These are phyloP conservation scores for Fraxinus floribunda DNA, from an alignment of 305 asterid genomes.

Conservation along the genomic window DNA sequence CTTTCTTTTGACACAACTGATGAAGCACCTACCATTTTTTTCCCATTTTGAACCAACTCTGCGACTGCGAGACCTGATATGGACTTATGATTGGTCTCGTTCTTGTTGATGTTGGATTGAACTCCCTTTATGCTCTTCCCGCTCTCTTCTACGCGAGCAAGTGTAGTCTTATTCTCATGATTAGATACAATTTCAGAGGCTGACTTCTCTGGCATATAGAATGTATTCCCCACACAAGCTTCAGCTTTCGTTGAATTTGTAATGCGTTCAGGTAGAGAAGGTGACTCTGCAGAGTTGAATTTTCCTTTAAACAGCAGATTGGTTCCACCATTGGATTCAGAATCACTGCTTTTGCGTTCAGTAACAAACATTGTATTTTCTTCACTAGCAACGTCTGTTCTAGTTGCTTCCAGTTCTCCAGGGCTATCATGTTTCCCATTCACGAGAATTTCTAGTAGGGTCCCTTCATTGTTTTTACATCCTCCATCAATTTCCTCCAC, in stretches of 20 bases:
- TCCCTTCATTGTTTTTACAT: constrained; percentile 22
- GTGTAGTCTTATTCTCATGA: constrained; percentile 35
- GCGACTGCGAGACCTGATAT: constrained; percentile 30
- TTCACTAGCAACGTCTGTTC: constrained; percentile 32
- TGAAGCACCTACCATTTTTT: constrained; percentile 44
- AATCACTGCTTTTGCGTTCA: constrained; percentile 24
- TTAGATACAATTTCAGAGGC: constrained; percentile 29
- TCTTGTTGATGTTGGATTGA: constrained; percentile 39
- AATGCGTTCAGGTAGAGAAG: constrained; percentile 30
- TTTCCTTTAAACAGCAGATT: constrained; percentile 38
- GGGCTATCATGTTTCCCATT: constrained; percentile 31
- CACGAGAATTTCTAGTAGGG: constrained; percentile 17
- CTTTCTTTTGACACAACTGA: constrained; percentile 37
- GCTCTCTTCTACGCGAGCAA: constrained; percentile 31
- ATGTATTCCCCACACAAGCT: constrained; percentile 30
- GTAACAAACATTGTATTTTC: constrained; percentile 32
- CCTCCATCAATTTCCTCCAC: constrained; percentile 34
- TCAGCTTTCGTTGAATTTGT: constrained; percentile 33
- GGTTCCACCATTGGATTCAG: constrained; percentile 31
- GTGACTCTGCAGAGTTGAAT: constrained; percentile 23
- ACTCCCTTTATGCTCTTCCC: constrained; percentile 32
- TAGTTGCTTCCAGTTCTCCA: constrained; percentile 32
- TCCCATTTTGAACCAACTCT: constrained; percentile 44
- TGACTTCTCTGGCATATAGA: constrained; percentile 15
- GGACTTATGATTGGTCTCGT: constrained; percentile 30